Conservation (phyloP, 2,329 filamentous ascomycete genomes). For the Torrubiellomyces zombiae region DNA sequence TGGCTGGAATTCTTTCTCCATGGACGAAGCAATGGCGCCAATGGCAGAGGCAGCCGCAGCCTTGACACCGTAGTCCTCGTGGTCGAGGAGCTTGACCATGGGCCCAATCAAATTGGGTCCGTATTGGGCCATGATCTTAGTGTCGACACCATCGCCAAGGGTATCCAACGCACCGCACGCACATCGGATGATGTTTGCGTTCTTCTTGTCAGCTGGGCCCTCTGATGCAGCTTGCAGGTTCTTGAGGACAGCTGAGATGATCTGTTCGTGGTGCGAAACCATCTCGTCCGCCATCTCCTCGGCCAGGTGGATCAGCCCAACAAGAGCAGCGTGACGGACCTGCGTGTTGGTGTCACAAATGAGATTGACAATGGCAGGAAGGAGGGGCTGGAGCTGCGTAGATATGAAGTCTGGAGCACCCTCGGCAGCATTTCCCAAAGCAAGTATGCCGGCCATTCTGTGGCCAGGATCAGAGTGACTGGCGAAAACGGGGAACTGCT, state of each 20-base stretch:
- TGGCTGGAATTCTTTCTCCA: conserved; percentile 70
- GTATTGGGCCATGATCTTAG: conserved; percentile 59
- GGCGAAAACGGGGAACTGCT: conserved; percentile 71
- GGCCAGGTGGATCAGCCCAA: conserved; percentile 75
- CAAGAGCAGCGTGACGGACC: conserved; percentile 74
- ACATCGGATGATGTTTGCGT: conserved; percentile 71
- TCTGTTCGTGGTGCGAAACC: conserved; percentile 63
- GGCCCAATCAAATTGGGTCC: conserved; percentile 69
- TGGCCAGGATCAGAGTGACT: conserved; percentile 57
- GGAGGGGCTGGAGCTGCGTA: conserved; percentile 72
- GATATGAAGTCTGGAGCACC: conserved; percentile 95
- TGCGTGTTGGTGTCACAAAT: conserved; percentile 70
- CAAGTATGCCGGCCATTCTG: conserved; percentile 79
- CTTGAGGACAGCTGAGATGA: conserved; percentile 72
- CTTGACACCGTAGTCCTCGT: conserved; percentile 81
- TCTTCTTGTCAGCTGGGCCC: conserved; percentile 54
- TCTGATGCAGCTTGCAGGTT: conserved; percentile 73
- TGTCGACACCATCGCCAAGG: conserved; percentile 75
- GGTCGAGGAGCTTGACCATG: conserved; percentile 67
- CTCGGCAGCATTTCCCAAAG: conserved; percentile 86
- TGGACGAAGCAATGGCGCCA: conserved; percentile 75
- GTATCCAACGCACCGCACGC: conserved; percentile 85
- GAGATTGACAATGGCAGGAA: conserved; percentile 70
- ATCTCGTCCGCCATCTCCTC: conserved; percentile 90
- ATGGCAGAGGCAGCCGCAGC: conserved; percentile 76